Base-by-base conservation (phyloP, 192 early-diverging fungal genomes). In the Coemansia sp. region DNA sequence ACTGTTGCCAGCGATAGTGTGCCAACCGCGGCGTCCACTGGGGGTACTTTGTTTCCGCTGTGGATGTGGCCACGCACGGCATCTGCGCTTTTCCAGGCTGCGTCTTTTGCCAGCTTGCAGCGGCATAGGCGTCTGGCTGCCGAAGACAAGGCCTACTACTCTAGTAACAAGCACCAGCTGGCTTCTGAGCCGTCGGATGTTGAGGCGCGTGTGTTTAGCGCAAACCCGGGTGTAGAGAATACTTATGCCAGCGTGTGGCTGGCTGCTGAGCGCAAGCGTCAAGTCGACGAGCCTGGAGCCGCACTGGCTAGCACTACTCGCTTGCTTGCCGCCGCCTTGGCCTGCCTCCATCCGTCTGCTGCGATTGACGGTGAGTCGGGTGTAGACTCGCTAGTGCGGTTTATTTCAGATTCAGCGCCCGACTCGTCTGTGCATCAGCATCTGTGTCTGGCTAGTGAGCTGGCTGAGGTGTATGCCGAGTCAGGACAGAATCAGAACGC, bases 1-100 rank as follows among this genome's bases (percentile, higher is more conserved):
- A n/a, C n/a, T n/a, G n/a, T n/a, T n/a, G n/a, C 19, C 57, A 7
- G 53, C 12, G 55, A 21, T 10, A 50, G 8, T 1, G 19, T 21
- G 19, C 27, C 27, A 27, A 27, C 27, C 27, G 29, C 57, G 10
- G 44, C 44, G 12, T 55, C 42, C 25, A 27, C 12, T 4, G 21
- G 51, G 0, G 62, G 61, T 38, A 59, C 55, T 31, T 19, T 69
- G 51, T 63, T 64, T 36, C 72, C 80, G 46, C 66, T 42, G 53
- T 76, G 75, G 74, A 68, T 69, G 46, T 82, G 80, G 80, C 69
- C 75, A 0, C 62, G 63, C 31, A 72, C 23, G n/a, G 66, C 75
- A 0, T 45, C 80, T 19, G 42, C 57, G 32, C 65, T 77, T 32
- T 37, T 74, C 27, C 69, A 64, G 27, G 41, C 63, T 2, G 80